Evolutionary conservation across 805 yeast genomes (phyloP), one percentile per base, ranked within the genome.

Genomic region (Groenewaldozyma tartarivorans): DNA sequence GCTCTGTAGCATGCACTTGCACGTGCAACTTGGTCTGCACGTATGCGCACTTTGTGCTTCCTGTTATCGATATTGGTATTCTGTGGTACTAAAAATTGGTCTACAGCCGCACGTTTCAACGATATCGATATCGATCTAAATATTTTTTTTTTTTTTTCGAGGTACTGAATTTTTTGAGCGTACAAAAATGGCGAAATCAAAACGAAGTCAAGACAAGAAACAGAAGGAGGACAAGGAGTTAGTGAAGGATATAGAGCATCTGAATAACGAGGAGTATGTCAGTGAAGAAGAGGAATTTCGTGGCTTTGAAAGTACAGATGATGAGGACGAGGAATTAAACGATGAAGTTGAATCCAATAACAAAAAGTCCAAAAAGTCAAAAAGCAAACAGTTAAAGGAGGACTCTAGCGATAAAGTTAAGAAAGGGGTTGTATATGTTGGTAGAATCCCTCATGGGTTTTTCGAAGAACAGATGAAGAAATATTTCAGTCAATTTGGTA

Each of bases 401-500:
- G 43, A 42, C 15, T n/a, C n/a, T n/a, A n/a, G n/a, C n/a, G n/a
- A n/a, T n/a, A 44, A 48, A 26, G 44, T 43, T n/a, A 41, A 43
- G 34, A 45, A 53, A 6, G 87, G 90, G 29, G 85, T 86, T 40
- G 66, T 92, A 41, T 92, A 88, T 61, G 74, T 92, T 27, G 96
- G 97, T 41, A 77, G 96, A 57, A 71, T 92, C 48, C 98, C 98
- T 35, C 79, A 81, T 52, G 95, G 95, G 33, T 86, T 92, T 66
- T 79, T 86, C 53, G 97, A 92, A 63, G 69, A 63, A 31, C 66
- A 67, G 48, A 67, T 81, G 69, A 72, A 72, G 47, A 74, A 76
- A 54, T 92, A 92, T 63, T 90, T 92, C 59, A 63, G 74, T 36
- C 98, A 92, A 66, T 92, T 92, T 64, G 98, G 98, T 47, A 79